Evolutionary conservation across 2,329 filamentous ascomycete species (phyloP).

Genomic region (Penicillium sp.): DNA sequence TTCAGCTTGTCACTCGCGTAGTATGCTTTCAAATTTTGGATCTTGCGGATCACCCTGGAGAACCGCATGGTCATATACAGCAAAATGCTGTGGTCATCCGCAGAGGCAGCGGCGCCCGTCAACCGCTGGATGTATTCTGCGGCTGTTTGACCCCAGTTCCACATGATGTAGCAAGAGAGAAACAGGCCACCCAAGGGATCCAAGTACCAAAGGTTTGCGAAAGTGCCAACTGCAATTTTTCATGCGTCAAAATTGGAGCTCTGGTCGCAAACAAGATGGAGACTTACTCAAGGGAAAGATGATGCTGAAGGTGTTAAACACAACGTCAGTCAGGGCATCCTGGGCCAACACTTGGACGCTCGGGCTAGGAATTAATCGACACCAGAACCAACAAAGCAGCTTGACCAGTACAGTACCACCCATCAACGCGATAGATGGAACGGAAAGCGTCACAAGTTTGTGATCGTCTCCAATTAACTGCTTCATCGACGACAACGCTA

Average conservation of each 20-base stretch:
- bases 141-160: constrained; percentile 59
- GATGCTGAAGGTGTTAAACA: constrained; percentile 88
- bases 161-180: constrained; percentile 59
- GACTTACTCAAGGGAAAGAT: constrained; percentile 66
- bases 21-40: constrained; percentile 60
- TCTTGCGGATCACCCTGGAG: constrained; percentile 73
- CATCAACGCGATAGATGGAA: constrained; percentile 77
- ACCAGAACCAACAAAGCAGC: constrained; percentile 80
- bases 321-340: constrained; percentile 70
- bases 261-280: neutral
- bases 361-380: constrained; percentile 77
- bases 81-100: constrained; percentile 67
- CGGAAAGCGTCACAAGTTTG: constrained; percentile 66
- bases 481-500: constrained; percentile 58
- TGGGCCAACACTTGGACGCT: constrained; percentile 75
- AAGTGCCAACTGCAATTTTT: constrained; percentile 31
- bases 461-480: constrained; percentile 58
- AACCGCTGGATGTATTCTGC: constrained; percentile 61
- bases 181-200: constrained; percentile 59
- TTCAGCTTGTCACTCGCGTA: constrained; percentile 61
- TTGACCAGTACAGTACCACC: constrained; percentile 76
- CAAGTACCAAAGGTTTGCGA: constrained; percentile 53
- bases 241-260: neutral
- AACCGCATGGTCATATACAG: constrained; percentile 93
- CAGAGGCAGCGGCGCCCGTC: constrained; percentile 59